Evolutionary conservation across 192 early-diverging fungal genomes (phyloP).

Genomic region (Linnemannia zychae): DNA sequence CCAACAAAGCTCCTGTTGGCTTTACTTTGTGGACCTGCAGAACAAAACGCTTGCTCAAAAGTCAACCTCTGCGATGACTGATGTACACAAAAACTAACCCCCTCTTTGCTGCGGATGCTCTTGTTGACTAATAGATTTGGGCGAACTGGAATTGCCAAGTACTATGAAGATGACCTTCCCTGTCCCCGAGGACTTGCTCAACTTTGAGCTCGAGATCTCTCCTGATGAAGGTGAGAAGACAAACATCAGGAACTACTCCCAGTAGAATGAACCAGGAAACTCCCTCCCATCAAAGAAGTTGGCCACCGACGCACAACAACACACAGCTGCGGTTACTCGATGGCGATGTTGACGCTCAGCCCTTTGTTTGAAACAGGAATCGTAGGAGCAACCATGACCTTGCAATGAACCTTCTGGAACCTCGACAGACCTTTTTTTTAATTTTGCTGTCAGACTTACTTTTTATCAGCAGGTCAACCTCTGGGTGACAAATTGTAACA

Average conservation of each 20-base stretch:
- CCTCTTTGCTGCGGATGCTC: background rate
- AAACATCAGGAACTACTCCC: background rate
- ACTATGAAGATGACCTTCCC: conserved; percentile 85
- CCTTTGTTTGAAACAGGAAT: background rate
- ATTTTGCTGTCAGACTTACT: background rate
- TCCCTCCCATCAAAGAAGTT: background rate
- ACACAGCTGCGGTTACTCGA: background rate
- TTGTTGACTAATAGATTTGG: conserved; percentile 73
- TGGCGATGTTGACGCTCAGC: conserved; percentile 5
- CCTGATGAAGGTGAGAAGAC: conserved; percentile 85
- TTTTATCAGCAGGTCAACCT: background rate
- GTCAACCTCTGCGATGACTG: background rate
- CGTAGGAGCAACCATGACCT: background rate
- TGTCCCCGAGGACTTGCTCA: conserved; percentile 82
- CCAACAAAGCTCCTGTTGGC: background rate
- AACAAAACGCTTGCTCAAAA: background rate
- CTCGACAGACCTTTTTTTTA: background rate
- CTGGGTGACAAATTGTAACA: background rate
- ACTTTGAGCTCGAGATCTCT: conserved; percentile 85
- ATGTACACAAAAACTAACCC: background rate
- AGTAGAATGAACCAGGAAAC: background rate
- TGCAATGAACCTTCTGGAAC: background rate
- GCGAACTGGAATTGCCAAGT: conserved; percentile 82
- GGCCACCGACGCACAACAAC: background rate
- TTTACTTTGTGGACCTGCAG: no score